Evolutionary conservation across 2,329 filamentous ascomycete genomes (phyloP).

Genomic region (Thelonectria olida): DNA sequence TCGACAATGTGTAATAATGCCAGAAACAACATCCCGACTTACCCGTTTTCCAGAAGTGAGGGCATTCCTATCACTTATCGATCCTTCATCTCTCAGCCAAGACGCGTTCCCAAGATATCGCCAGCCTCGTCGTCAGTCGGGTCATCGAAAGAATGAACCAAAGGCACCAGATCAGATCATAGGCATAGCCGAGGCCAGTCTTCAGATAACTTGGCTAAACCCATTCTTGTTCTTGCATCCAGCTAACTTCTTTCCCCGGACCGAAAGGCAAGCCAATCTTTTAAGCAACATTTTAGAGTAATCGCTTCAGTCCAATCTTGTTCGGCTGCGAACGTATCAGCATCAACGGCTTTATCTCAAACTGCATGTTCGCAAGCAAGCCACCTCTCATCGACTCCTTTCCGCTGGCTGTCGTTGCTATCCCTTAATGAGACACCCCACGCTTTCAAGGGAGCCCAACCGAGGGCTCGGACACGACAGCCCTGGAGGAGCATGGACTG

Average conservation of each 20-base stretch:
- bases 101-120: no score
- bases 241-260: slow-evolving; percentile 5
- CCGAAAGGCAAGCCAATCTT: slow-evolving; percentile 5
- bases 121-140: no score
- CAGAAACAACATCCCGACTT: no score
- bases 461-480: neutral
- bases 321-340: slow-evolving; percentile 2
- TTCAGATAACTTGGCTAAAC: neutral
- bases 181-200: neutral
- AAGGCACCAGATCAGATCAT: slow-evolving; percentile 12
- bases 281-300: neutral
- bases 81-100: no score
- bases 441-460: slow-evolving; percentile 9
- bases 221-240: neutral
- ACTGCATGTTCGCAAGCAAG: slow-evolving; percentile 7
- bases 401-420: neutral
- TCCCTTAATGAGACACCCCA: slow-evolving; percentile 12
- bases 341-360: slow-evolving; percentile 7
- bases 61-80: no score
- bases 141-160: no score
- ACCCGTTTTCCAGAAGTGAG: no score
- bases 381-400: no score
- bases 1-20: slow-evolving; percentile 24
- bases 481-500: neutral
- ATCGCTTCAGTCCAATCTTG: neutral